Base-by-base conservation (phyloP, 805 yeast genomes). In the Myxozyma udenii region DNA sequence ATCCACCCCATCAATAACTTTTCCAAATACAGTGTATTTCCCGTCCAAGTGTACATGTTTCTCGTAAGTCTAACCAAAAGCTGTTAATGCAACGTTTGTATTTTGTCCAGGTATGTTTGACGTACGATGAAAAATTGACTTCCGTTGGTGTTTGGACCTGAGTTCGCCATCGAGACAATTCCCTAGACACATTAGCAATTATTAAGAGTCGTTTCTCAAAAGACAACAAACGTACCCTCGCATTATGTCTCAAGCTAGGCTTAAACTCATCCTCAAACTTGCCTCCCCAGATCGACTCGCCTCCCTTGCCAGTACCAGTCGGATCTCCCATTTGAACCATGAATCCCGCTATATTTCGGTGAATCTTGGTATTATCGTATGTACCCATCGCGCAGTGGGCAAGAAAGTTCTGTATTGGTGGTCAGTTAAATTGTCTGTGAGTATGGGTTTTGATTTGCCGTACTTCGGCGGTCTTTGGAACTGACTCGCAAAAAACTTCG, bases 131-230 rank as follows among this genome's bases (percentile, higher is more conserved):
- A 77, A 61, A 76, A 77, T 66, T 75, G 81, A 30, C 78, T 72
- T 4, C 79, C 80, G 63, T 76, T 77, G 61, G 80, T 76, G 70
- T 76, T 71, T 62, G 79, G 77, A 45, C 80, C 80, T 38, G 78
- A 73, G 58, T 76, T 77, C 55, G 80, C 80, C 80, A 77, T 77
- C 33, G 78, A 74, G 55, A 77, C 51, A 1, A 61, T 50, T 9
- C 68, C 68, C 71, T 68, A 30, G 16, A 11, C 16, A 18, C 19
- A 28, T 18, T n/a, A 30, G 16, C n/a, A n/a, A n/a, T n/a, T n/a
- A n/a, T n/a, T n/a, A n/a, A n/a, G n/a, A n/a, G n/a, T n/a, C n/a
- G n/a, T n/a, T n/a, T n/a, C n/a, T n/a, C n/a, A n/a, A n/a, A n/a
- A n/a, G n/a, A n/a, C n/a, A n/a, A n/a, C n/a, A n/a, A n/a, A n/a